A percentile compares a stretch with the other conserved stretches of the same genome.
Conservation (phyloP, 805 yeast genomes). For the Saitoella complicata region DNA sequence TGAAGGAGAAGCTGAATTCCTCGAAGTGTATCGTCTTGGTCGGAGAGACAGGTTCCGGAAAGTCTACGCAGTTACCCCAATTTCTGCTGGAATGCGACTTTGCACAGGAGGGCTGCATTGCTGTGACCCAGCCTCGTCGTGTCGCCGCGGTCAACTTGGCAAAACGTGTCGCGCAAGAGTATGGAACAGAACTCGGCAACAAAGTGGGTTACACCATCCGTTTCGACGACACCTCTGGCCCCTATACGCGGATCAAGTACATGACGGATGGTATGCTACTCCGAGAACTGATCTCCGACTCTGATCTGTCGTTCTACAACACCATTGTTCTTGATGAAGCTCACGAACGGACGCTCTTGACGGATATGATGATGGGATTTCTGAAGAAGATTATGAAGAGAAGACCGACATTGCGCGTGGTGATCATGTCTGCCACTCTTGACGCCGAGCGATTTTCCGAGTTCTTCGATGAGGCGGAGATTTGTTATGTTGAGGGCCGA, state of each 20-base stretch:
- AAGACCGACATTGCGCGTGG: slow-evolving; percentile 43
- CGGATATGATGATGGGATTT: slow-evolving; percentile 82
- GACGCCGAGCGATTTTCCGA: slow-evolving; percentile 74
- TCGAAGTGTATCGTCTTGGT: slow-evolving; percentile 65
- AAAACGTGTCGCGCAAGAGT: slow-evolving; percentile 78
- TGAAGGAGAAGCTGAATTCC: slow-evolving; percentile 35
- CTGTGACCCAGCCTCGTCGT: slow-evolving; percentile 93
- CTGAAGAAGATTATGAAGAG: slow-evolving; percentile 47
- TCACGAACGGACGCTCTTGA: slow-evolving; percentile 85
- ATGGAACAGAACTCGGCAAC: slow-evolving; percentile 53
- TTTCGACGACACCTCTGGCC: slow-evolving; percentile 54
- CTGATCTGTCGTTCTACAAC: slow-evolving; percentile 44
- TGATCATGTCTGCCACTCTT: slow-evolving; percentile 93
- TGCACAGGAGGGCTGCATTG: slow-evolving; percentile 27
- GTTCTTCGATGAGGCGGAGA: slow-evolving; percentile 65
- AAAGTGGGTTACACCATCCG: slow-evolving; percentile 76
- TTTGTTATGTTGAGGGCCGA: slow-evolving; percentile 76
- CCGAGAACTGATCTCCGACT: slow-evolving; percentile 74
- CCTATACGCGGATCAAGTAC: slow-evolving; percentile 59
- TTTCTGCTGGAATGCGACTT: neutral
- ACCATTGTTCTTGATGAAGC: slow-evolving; percentile 88
- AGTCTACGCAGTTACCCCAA: slow-evolving; percentile 51
- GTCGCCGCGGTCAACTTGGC: slow-evolving; percentile 95
- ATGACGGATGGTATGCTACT: slow-evolving; percentile 95
- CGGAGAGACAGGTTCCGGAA: slow-evolving; percentile 98